Conservation (phyloP, 768 basidiomycete species). For the Pleurotus salmoneostramineus region DNA sequence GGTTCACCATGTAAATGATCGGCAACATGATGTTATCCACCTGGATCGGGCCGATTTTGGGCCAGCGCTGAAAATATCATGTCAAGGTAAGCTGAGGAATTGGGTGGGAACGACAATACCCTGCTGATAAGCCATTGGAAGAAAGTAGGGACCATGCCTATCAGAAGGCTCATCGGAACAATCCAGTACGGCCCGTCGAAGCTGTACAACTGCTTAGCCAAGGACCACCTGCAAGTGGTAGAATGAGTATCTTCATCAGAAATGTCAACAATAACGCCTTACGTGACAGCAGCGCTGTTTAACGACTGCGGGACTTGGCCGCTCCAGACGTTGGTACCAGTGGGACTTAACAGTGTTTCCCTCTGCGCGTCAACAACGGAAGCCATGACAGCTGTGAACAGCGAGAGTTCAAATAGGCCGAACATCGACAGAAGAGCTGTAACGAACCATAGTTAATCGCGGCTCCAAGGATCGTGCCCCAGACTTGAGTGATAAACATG, state of each 20-base stretch:
- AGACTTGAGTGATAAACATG: conserved; percentile 63
- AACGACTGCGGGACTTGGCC: conserved; percentile 47
- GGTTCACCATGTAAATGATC: conserved; percentile 46
- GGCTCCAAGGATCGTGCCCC: conserved; percentile 56
- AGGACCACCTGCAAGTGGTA: conserved; percentile 36
- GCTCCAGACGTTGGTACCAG: conserved; percentile 48
- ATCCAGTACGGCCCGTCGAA: conserved; percentile 52
- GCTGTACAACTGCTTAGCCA: conserved; percentile 55
- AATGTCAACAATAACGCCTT: neutral
- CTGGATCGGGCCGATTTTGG: conserved; percentile 46
- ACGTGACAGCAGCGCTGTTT: conserved; percentile 55
- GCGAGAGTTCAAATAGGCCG: neutral
- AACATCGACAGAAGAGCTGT: neutral
- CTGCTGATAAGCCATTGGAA: conserved; percentile 52
- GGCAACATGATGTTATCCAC: conserved; percentile 51
- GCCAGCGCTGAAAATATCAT: conserved; percentile 40
- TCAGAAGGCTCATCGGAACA: conserved; percentile 47
- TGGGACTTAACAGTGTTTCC: conserved; percentile 45
- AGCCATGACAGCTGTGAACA: conserved; percentile 49
- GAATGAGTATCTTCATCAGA: too few species aligned
- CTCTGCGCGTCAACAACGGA: conserved; percentile 50
- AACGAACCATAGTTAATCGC: conserved; percentile 32
- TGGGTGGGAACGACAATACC: conserved; percentile 23
- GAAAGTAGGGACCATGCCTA: conserved; percentile 49
- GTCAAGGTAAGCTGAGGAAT: neutral